Evolutionary conservation across 2,329 filamentous ascomycete genomes (phyloP).

Genomic region (Coccinonectria pachysandricola): DNA sequence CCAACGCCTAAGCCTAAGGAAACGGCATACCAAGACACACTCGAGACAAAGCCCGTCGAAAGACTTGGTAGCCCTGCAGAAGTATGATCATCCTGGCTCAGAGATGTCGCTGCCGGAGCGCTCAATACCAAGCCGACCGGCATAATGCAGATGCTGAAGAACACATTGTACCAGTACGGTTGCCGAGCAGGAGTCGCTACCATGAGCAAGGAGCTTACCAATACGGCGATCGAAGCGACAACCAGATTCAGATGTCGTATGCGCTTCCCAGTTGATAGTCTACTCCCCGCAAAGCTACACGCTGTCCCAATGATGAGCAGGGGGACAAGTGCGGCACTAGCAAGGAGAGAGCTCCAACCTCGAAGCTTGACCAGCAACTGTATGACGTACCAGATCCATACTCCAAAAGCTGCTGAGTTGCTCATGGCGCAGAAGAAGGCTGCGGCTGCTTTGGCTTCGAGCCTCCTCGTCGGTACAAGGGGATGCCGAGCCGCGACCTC

Average conservation of each 20-base stretch:
- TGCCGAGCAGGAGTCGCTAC: constrained; percentile 13
- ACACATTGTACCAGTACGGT: constrained; percentile 15
- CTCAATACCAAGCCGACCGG: constrained; percentile 15
- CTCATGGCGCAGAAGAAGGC: constrained; percentile 11
- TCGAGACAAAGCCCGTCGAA: constrained; percentile 10
- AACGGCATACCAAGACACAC: constrained; percentile 10
- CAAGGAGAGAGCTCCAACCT: constrained; percentile 11
- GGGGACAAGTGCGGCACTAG: constrained; percentile 14
- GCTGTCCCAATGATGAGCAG: constrained; percentile 10
- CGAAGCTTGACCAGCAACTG: constrained; percentile 15
- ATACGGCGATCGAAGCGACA: constrained; percentile 8
- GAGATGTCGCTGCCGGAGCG: constrained; percentile 10
- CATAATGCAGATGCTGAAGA: constrained; percentile 17
- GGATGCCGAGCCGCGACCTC: constrained; percentile 13
- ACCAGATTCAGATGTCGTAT: constrained; percentile 10
- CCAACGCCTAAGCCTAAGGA: constrained; percentile 17
- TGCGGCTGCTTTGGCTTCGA: constrained; percentile 8
- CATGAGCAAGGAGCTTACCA: constrained; percentile 15
- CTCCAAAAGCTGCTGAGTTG: constrained; percentile 13
- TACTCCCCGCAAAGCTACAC: constrained; percentile 9
- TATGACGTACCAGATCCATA: constrained; percentile 18
- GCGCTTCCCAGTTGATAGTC: constrained; percentile 9
- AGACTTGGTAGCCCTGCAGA: too few species aligned
- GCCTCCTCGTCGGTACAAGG: constrained; percentile 13
- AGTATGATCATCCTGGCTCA: too few species aligned